phyloP scores from a whole-genome alignment of 495 filamentous ascomycete species.

The Penicillium manginii region DNA sequence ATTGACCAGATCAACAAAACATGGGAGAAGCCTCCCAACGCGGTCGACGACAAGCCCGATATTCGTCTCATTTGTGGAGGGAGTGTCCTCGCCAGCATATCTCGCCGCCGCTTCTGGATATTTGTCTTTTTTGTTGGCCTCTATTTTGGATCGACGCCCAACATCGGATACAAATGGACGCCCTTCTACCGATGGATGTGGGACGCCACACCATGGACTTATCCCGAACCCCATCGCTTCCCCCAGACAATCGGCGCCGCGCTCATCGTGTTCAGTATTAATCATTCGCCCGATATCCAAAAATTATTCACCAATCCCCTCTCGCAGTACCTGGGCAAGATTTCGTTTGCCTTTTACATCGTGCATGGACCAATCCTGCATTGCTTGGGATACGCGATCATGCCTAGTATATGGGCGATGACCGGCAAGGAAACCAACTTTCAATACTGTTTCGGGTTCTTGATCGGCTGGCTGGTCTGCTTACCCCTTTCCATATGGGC shows the following conservation, averaged over 20 bases:
- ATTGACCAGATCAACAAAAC: conserved; percentile 53
- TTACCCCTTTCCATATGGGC: conserved; percentile 58
- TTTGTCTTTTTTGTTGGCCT: conserved; percentile 47
- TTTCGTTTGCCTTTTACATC: conserved; percentile 68
- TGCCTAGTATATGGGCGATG: conserved; percentile 57
- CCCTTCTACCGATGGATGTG: conserved; percentile 50
- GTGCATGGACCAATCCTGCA: conserved; percentile 64
- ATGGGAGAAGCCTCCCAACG: conserved; percentile 31
- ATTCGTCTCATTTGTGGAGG: conserved; percentile 25
- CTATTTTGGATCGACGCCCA: conserved; percentile 48
- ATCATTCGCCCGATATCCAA: conserved; percentile 56
- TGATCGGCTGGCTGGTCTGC: conserved; percentile 53
- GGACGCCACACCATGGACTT: conserved; percentile 44
- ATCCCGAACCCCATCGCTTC: conserved; percentile 49
- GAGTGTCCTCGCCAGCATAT: conserved; percentile 43
- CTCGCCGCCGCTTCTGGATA: conserved; percentile 58
- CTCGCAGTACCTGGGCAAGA: conserved; percentile 64
- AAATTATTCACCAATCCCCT: conserved; percentile 56
- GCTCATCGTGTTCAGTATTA: conserved; percentile 58
- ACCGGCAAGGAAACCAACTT: conserved; percentile 56
- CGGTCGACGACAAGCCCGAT: conserved; percentile 24
- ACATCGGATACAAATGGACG: conserved; percentile 48
- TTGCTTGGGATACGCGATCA: conserved; percentile 50
- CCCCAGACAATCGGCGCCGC: conserved; percentile 56
- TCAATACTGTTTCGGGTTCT: conserved; percentile 54